Evolutionary conservation across 768 basidiomycete species (phyloP).

Genomic region (Phylloporus rhodoxanthus): DNA sequence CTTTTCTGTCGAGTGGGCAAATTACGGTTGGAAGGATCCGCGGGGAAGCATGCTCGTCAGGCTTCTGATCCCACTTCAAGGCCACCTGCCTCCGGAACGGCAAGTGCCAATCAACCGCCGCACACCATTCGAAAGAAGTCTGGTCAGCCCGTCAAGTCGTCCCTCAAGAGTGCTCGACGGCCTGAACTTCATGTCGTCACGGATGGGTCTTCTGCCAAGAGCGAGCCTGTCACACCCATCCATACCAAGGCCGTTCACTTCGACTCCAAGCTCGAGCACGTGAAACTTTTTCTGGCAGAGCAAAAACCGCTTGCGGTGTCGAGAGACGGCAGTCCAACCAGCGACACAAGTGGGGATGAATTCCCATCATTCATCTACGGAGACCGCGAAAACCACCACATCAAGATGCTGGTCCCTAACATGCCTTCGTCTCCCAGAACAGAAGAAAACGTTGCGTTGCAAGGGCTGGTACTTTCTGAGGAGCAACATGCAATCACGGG

Average conservation of each 20-base stretch:
- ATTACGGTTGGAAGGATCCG: constrained; percentile 22
- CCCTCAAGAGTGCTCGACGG: constrained; percentile 70
- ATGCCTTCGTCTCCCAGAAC: constrained; percentile 46
- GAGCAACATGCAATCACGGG: constrained; percentile 62
- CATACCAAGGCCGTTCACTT: constrained; percentile 87
- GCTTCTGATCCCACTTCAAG: constrained; percentile 18
- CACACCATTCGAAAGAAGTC: constrained; percentile 81
- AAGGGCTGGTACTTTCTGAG: constrained; percentile 46
- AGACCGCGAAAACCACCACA: constrained; percentile 30
- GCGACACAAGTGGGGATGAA: constrained; percentile 77
- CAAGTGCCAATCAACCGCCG: constrained; percentile 5
- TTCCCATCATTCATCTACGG: constrained; percentile 68
- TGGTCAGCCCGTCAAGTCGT: constrained; percentile 88
- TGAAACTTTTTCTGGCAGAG: constrained; percentile 90
- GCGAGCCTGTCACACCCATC: constrained; percentile 78
- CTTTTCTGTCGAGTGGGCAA: constrained; percentile 17
- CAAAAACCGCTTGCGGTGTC: constrained; percentile 94
- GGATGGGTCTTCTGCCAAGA: constrained; percentile 46
- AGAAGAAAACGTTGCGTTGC: constrained; percentile 46
- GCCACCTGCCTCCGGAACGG: background rate
- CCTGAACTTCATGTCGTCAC: constrained; percentile 51
- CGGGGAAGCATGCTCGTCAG: constrained; percentile 17
- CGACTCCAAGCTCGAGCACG: constrained; percentile 84
- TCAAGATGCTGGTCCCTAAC: constrained; percentile 63
- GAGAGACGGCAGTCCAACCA: constrained; percentile 83